Percentiles rank a stretch among this genome's conserved stretches.
Conservation (phyloP, 768 basidiomycete species). For the Epithele typhae region DNA sequence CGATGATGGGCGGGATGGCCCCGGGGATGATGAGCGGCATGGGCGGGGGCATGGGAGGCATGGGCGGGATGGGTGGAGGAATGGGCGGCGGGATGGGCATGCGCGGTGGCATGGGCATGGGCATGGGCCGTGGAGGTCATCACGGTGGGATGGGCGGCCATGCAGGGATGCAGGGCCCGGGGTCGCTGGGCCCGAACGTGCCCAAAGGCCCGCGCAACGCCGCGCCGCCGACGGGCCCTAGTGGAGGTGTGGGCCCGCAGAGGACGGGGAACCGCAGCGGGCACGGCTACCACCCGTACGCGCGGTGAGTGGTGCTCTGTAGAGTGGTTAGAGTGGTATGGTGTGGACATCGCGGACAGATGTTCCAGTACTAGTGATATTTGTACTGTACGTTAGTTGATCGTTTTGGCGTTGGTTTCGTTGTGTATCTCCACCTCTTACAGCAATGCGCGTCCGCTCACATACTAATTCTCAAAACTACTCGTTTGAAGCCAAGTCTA, state of each 20-base stretch:
- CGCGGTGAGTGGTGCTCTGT: slow-evolving; percentile 45
- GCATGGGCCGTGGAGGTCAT: slow-evolving; percentile 22
- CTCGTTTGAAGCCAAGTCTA: no score
- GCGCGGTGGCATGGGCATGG: slow-evolving; percentile 34
- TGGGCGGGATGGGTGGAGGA: slow-evolving; percentile 40
- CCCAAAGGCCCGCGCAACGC: slow-evolving; percentile 64
- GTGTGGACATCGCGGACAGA: background rate
- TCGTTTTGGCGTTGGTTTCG: no score
- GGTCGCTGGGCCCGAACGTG: slow-evolving; percentile 23
- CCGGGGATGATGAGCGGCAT: slow-evolving; percentile 36
- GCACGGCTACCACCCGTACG: slow-evolving; percentile 83
- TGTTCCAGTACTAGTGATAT: background rate
- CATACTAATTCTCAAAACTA: slow-evolving; percentile 5
- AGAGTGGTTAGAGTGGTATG: background rate
- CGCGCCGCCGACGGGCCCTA: slow-evolving; percentile 46
- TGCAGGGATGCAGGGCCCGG: slow-evolving; percentile 17
- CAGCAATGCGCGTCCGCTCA: background rate
- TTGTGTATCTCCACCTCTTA: background rate
- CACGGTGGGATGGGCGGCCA: slow-evolving; percentile 13
- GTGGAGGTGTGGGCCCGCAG: slow-evolving; percentile 50
- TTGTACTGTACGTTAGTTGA: background rate
- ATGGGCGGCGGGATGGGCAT: slow-evolving; percentile 21
- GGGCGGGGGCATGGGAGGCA: slow-evolving; percentile 22
- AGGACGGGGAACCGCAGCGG: slow-evolving; percentile 67
- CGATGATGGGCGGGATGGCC: slow-evolving; percentile 48